These are phyloP conservation scores for Fusarium burgessii DNA, from an alignment of 2,329 filamentous ascomycete genomes.

Conservation along the genomic window DNA sequence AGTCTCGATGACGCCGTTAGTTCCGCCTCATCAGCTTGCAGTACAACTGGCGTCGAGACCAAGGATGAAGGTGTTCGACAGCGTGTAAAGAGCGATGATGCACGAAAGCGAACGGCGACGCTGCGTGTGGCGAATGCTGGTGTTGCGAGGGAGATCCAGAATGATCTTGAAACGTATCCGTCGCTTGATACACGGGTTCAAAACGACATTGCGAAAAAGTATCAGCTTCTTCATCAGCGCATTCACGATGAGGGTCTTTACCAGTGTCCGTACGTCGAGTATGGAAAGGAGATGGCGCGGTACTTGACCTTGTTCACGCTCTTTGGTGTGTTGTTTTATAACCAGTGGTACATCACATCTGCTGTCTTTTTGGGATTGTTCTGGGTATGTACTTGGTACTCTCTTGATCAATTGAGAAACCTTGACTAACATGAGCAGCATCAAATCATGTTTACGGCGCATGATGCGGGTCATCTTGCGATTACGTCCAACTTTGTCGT, in stretches of 20 bases:
- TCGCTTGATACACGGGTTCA: conserved; percentile 67
- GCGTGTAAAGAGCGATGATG: conserved; percentile 4
- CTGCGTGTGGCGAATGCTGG: conserved; percentile 39
- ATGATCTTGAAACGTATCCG: conserved; percentile 58
- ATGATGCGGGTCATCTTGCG: conserved; percentile 73
- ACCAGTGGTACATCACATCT: conserved; percentile 68
- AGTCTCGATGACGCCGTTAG: conserved; percentile 30
- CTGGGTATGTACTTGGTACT: conserved; percentile 64
- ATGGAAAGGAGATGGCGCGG: conserved; percentile 68
- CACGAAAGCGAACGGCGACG: conserved; percentile 19
- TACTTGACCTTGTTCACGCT: conserved; percentile 63
- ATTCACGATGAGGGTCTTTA: conserved; percentile 69
- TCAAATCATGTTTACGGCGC: conserved; percentile 76
- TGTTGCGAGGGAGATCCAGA: conserved; percentile 47
- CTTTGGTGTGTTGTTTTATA: conserved; percentile 60
- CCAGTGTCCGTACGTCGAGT: conserved; percentile 68
- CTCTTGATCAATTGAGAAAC: neutral
- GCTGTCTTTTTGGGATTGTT: conserved; percentile 71
- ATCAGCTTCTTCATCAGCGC: conserved; percentile 66
- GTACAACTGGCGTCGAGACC: neutral
- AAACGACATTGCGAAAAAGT: conserved; percentile 65
- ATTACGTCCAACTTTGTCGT: conserved; percentile 70
- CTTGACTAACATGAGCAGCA: conserved; percentile 57
- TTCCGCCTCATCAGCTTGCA: conserved; percentile 35
- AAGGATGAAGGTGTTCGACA: conserved; percentile 17